Base-by-base conservation (phyloP, 2,329 filamentous ascomycete species). In the Fusarium denticulatum region DNA sequence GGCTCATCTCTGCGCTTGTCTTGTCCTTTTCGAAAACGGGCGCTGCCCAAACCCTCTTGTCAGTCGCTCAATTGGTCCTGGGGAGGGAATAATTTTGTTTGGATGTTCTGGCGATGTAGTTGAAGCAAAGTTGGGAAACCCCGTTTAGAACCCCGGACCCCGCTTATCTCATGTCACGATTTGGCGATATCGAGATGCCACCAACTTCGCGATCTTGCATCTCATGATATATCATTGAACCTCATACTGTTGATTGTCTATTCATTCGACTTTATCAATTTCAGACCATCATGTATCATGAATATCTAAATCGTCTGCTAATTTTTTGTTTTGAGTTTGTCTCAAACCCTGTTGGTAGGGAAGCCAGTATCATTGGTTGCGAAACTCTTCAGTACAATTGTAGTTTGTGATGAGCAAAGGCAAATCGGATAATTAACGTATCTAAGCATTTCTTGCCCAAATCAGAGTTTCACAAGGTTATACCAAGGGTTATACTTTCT, bases 91-190 rank as follows among this genome's bases (percentile, higher is more conserved):
- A 34, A 36, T 40, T 14, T 40, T 57, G 49, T n/a, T 37, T 40
- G 16, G 18, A 28, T 50, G 34, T 42, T 37, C 13, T n/a, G 24
- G 30, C 13, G 39, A 50, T 56, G 67, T 16, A 60, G 60, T 63
- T 50, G 56, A 28, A 53, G 59, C 46, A 49, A 42, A 46, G 53
- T 57, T 52, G 37, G 22, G 59, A 67, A 71, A 39, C 47, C 68
- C 67, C 56, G 68, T 58, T 71, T 67, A 67, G 22, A 14, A 59
- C 22, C 56, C 62, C 56, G 30, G 62, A 39, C 68, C 68, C 68
- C 56, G 61, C 62, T 56, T 58, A 36, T 42, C 56, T 67, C 42
- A 59, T 59, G 32, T 37, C n/a, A 39, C 50, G 24, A 28, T 40
- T 55, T 55, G 36, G 24, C 22, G 12, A 30, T 40, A 42, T 52